Conservation (phyloP, 2,329 filamentous ascomycete genomes). For the Botrytis fragariae region DNA sequence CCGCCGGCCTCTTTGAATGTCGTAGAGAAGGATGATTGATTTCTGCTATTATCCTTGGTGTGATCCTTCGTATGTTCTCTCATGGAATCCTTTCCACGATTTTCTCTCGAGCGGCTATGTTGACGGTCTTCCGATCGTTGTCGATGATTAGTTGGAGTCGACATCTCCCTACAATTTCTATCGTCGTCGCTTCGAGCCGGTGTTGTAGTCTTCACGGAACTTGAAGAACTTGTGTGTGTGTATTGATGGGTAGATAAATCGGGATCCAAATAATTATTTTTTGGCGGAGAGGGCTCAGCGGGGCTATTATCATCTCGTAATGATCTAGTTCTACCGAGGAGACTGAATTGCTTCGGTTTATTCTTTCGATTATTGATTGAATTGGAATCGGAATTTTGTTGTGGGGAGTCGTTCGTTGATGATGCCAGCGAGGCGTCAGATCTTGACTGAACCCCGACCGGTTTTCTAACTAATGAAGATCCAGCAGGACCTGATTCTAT, state of each 20-base stretch:
- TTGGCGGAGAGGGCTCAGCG: slow-evolving; percentile 15
- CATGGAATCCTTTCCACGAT: slow-evolving; percentile 36
- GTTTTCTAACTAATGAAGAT: slow-evolving; percentile 31
- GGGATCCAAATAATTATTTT: slow-evolving; percentile 20
- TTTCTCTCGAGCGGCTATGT: slow-evolving; percentile 44
- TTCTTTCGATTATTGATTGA: slow-evolving; percentile 28
- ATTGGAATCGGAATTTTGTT: slow-evolving; percentile 23
- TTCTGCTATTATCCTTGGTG: slow-evolving; percentile 23
- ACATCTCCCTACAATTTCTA: slow-evolving; percentile 65
- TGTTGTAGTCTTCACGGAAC: slow-evolving; percentile 56
- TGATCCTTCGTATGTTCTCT: slow-evolving; percentile 33
- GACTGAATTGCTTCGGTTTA: slow-evolving; percentile 39
- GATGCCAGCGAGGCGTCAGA: slow-evolving; percentile 34
- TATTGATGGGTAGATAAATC: slow-evolving; percentile 39
- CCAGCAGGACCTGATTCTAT: slow-evolving; percentile 32
- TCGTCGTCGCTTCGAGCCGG: slow-evolving; percentile 55
- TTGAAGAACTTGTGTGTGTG: slow-evolving; percentile 33
- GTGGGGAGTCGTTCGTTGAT: slow-evolving; percentile 20
- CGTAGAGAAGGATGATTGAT: slow-evolving; percentile 43
- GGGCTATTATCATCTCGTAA: slow-evolving; percentile 43
- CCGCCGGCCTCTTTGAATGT: slow-evolving; percentile 60
- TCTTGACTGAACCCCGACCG: slow-evolving; percentile 33
- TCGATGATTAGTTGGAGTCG: slow-evolving; percentile 56
- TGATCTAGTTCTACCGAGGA: slow-evolving; percentile 44
- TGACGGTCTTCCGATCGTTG: slow-evolving; percentile 73